These are phyloP conservation scores for Podaxis rugospora DNA, from an alignment of 768 basidiomycete species.

Conservation along the genomic window DNA sequence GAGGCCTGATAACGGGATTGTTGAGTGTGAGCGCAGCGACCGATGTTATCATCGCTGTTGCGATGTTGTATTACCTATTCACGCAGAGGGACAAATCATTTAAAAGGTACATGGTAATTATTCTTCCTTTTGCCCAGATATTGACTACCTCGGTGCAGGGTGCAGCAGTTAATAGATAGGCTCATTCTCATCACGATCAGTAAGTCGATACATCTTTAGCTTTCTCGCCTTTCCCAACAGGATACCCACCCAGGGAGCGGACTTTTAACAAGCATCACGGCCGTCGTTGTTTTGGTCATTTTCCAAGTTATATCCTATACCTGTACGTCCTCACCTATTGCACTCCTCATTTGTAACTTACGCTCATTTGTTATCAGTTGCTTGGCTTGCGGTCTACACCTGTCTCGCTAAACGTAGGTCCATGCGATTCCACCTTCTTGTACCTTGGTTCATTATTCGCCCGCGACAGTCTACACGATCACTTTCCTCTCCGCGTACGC, in stretches of 20 bases:
- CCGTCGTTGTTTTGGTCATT: background rate
- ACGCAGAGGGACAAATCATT: background rate
- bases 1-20: background rate
- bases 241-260: background rate
- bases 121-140: background rate
- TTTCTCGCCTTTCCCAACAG: background rate
- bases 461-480: background rate
- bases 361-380: background rate
- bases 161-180: background rate
- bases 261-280: background rate
- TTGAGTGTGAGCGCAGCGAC: background rate
- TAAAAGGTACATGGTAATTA: background rate
- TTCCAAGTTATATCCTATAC: background rate
- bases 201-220: background rate
- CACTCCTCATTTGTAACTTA: background rate
- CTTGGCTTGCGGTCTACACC: conserved; percentile 3
- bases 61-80: conserved; percentile 10
- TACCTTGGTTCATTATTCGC: background rate
- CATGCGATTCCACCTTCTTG: background rate
- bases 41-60: conserved; percentile 6
- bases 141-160: background rate
- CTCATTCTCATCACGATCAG: background rate
- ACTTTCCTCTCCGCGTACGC: background rate
- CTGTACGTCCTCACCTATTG: background rate
- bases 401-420: conserved; percentile 1